Base-by-base conservation (phyloP, 2,329 filamentous ascomycete species). In the Colletotrichum theobromicola region DNA sequence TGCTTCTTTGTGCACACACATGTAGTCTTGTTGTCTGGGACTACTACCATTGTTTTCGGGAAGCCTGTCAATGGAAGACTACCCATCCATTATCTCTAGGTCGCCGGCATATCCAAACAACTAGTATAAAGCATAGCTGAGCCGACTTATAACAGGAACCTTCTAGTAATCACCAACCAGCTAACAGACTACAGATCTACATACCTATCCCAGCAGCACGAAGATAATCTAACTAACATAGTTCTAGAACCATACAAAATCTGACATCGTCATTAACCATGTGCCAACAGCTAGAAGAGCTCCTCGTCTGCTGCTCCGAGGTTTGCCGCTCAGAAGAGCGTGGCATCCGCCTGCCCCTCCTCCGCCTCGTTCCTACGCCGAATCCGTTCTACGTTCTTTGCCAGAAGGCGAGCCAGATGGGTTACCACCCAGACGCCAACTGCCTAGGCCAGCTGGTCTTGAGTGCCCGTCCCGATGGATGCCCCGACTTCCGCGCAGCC, bases 271-370 rank as follows among this genome's bases (percentile, higher is more conserved):
- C n/a, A 3, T 16, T n/a, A 0, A 62, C 4, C 6, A 72, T 72
- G 70, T 72, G 70, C 26, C 57, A 16, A 8, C 30, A 57, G 12
- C 28, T 68, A 24, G 57, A 69, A 42, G n/a, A 63, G 10, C 46
- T 72, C 42, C 12, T 69, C 5, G 64, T 69, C 7, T 72, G 70
- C 42, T 63, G 58, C 65, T 62, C 50, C 8, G 13, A 57, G 4
- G 18, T 6, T 9, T 72, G 70, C 34, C 21, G 32, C 15, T 35
- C 18, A 2, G 57, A 63, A 26, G 24, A 55, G n/a, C 34, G 42
- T 15, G 15, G 15, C 4, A 21, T 32, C 26, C 64, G 70, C 3
- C 64, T 72, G 2, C 65, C 57, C 4, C 57, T 69, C 1, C 58
- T 72, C 24, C 65, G 70, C 18, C 65, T 72, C 10, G 21, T n/a